These are phyloP conservation scores for Parachaetomium inaequale DNA, from an alignment of 495 filamentous ascomycete species.

Conservation along the genomic window DNA sequence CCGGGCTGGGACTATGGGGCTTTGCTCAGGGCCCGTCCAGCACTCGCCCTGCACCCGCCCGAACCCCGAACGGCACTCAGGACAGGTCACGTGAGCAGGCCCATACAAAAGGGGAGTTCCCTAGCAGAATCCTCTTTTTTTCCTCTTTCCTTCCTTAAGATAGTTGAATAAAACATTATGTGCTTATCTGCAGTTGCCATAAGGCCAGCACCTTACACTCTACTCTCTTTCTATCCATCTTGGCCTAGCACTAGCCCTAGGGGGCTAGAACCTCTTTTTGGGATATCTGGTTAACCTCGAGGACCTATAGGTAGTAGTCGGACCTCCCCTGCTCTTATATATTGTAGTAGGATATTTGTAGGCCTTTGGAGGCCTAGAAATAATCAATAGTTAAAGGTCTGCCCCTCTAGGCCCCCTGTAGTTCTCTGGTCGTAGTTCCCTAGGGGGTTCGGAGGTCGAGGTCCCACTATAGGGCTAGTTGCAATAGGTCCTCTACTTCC, in stretches of 20 bases:
- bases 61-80: too few relatives aligned
- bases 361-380: neutral
- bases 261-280: neutral
- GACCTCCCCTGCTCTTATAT: neutral
- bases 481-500: neutral
- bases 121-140: too few relatives aligned
- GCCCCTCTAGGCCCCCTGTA: neutral
- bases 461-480: neutral
- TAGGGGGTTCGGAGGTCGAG: neutral
- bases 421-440: neutral
- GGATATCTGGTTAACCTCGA: neutral
- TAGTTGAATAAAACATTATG: neutral
- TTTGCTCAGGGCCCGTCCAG: too few relatives aligned
- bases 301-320: neutral
- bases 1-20: too few relatives aligned
- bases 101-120: too few relatives aligned
- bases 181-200: neutral
- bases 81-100: too few relatives aligned
- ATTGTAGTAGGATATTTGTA: neutral
- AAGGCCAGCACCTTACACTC: neutral
- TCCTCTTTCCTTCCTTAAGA: neutral
- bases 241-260: neutral
- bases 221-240: neutral
- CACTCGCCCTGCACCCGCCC: too few relatives aligned
- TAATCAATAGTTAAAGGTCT: neutral